A percentile compares a stretch with the other conserved stretches of the same genome.
phyloP scores from a whole-genome alignment of 1,284 basidiomycete genomes.

The Coniferiporia weirii region DNA sequence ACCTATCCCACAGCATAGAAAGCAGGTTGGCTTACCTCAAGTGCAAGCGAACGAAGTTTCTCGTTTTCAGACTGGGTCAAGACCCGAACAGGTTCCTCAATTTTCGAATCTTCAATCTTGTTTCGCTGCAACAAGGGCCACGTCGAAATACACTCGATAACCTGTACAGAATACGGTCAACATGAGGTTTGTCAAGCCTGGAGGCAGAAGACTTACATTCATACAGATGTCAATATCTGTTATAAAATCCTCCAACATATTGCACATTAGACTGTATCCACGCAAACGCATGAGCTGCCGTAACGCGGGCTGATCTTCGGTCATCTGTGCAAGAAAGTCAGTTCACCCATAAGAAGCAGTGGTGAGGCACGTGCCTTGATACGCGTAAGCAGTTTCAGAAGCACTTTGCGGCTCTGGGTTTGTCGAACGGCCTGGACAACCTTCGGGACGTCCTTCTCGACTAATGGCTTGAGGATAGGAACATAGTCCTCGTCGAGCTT shows the following conservation, averaged over 20 bases:
- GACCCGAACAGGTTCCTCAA: conserved; percentile 60
- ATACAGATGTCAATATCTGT: conserved; percentile 70
- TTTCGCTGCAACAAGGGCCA: conserved; percentile 90
- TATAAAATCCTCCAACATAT: conserved; percentile 76
- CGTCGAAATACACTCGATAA: conserved; percentile 64
- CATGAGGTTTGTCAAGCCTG: not conserved
- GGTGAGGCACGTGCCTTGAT: conserved; percentile 56
- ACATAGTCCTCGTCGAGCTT: conserved; percentile 93
- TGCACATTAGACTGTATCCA: conserved; percentile 90
- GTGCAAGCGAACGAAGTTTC: conserved; percentile 47
- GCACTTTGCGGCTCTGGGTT: conserved; percentile 78
- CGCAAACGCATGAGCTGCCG: conserved; percentile 90
- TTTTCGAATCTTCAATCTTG: conserved; percentile 88
- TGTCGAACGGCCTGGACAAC: conserved; percentile 91
- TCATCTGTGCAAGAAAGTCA: conserved; percentile 55
- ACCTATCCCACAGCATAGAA: not conserved
- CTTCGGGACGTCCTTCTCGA: conserved; percentile 81
- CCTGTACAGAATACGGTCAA: conserved; percentile 37
- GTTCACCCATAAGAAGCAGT: not conserved
- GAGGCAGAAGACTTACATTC: conserved; percentile 38
- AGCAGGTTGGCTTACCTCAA: conserved; percentile 42
- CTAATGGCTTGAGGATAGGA: conserved; percentile 72
- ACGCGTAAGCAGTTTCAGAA: conserved; percentile 81
- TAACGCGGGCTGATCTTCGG: conserved; percentile 74
- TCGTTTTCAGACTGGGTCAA: conserved; percentile 55